These are phyloP conservation scores for Ogataea methylovora DNA, from an alignment of 805 yeast species.

Conservation along the genomic window DNA sequence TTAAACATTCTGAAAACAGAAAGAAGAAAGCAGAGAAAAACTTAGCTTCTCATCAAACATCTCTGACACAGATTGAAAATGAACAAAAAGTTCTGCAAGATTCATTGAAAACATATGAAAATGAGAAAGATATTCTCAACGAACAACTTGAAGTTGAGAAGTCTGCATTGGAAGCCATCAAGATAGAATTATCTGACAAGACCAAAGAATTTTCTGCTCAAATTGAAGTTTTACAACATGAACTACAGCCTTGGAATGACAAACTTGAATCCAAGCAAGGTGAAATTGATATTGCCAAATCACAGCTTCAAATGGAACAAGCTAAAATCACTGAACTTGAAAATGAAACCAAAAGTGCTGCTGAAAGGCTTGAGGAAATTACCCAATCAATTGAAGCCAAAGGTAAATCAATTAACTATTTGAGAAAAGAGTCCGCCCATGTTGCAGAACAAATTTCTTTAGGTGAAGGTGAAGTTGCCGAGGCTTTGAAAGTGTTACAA, in stretches of 20 bases:
- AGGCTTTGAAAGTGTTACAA: constrained; percentile 42
- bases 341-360: constrained; percentile 36
- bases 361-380: constrained; percentile 32
- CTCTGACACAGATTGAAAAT: constrained; percentile 35
- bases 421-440: constrained; percentile 41
- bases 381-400: constrained; percentile 31
- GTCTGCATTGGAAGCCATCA: constrained; percentile 50
- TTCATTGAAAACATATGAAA: constrained; percentile 35
- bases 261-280: constrained; percentile 56
- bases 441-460: constrained; percentile 44
- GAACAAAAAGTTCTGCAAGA: constrained; percentile 38
- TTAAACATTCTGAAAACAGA: constrained; percentile 56
- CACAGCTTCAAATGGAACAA: constrained; percentile 53
- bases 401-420: constrained; percentile 36
- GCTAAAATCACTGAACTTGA: constrained; percentile 37
- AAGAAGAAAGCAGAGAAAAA: constrained; percentile 51
- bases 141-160: constrained; percentile 45
- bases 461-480: constrained; percentile 50
- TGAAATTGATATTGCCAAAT: constrained; percentile 54
- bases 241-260: constrained; percentile 79
- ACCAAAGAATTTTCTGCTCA: constrained; percentile 62
- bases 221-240: constrained; percentile 53
- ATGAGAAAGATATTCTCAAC: constrained; percentile 39
- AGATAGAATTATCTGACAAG: constrained; percentile 60
- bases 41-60: constrained; percentile 37